Conservation (phyloP, 768 basidiomycete genomes). For the Nidularia pulvinata region DNA sequence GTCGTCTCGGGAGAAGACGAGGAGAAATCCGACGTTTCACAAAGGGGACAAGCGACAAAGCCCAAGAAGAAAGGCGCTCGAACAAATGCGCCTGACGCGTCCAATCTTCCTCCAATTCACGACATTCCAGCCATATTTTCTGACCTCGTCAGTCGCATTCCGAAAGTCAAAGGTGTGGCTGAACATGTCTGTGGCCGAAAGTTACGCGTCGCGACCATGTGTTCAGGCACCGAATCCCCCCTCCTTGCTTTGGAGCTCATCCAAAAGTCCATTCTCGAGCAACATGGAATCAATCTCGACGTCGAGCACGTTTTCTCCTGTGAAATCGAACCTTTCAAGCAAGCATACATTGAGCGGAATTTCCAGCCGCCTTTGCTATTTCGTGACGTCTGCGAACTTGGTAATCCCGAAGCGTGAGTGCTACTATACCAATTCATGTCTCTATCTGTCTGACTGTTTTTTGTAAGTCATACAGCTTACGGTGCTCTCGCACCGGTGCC, state of each 20-base stretch:
- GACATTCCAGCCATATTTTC: constrained; percentile 72
- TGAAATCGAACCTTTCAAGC: constrained; percentile 97
- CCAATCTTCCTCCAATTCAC: constrained; percentile 76
- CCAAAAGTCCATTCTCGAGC: constrained; percentile 69
- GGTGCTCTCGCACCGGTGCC: constrained; percentile 86
- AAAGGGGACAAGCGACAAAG: too few species aligned
- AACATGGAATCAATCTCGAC: constrained; percentile 61
- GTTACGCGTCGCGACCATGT: constrained; percentile 96
- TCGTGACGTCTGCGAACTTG: constrained; percentile 92
- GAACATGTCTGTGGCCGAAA: constrained; percentile 75
- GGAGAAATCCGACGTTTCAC: constrained; percentile 30
- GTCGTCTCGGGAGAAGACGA: constrained; percentile 16
- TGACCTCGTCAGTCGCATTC: constrained; percentile 67
- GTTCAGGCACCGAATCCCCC: constrained; percentile 95
- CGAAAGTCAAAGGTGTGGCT: constrained; percentile 65
- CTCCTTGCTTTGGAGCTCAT: constrained; percentile 89
- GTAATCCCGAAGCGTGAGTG: constrained; percentile 73
- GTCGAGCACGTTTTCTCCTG: constrained; percentile 96
- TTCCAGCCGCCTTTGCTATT: constrained; percentile 92
- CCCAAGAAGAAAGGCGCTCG: constrained; percentile 31
- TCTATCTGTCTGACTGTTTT: constrained; percentile 6
- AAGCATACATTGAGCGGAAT: constrained; percentile 96
- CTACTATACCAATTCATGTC: not conserved
- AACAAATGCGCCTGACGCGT: constrained; percentile 52
- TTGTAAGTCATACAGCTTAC: constrained; percentile 83